Base-by-base conservation (phyloP, 2,329 filamentous ascomycete species). In the Westerdykella aurantiaca region DNA sequence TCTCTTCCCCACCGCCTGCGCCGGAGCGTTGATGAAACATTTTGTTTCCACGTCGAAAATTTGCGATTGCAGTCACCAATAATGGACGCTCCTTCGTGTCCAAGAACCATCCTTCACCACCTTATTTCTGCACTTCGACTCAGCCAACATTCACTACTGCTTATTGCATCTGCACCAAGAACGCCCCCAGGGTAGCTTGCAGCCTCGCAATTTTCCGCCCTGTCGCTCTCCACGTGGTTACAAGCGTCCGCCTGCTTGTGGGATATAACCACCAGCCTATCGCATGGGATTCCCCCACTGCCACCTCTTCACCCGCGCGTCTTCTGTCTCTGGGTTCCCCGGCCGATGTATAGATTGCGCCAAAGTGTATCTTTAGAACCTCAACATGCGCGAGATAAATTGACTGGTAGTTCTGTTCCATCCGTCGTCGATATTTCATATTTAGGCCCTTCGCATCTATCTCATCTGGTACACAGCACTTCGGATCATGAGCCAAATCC, bases 401-500 rank as follows among this genome's bases (percentile, higher is more conserved):
- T 21, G 18, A 21, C 18, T n/a, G 6, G 18, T 21, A 21, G 18
- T 6, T 21, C 18, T 21, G 18, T 21, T 21, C 18, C 18, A 21
- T 21, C 18, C 18, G 3, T 21, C 18, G 18, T 21, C 18, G 18
- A 21, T 21, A 21, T 21, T 42, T 33, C 43, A 46, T 51, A 43
- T 12, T 3, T 50, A 48, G 41, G 31, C 44, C 31, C 46, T 25
- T n/a, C 39, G 37, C 45, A 22, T 44, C 11, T 10, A 18, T 37
- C 17, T 22, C 40, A 39, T 34, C 44, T 39, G 23, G 31, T 41
- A 38, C 45, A 33, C 4, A 33, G 31, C 31, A 33, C 14, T 40
- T 49, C 44, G 34, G 43, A 47, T 51, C 51, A 55, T 49, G 51
- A 46, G 38, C 47, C 43, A 49, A 45, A 38, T 40, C 47, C 43